These are phyloP conservation scores for Cladorrhinum sp. DNA, from an alignment of 2,329 filamentous ascomycete genomes.

Conservation along the genomic window DNA sequence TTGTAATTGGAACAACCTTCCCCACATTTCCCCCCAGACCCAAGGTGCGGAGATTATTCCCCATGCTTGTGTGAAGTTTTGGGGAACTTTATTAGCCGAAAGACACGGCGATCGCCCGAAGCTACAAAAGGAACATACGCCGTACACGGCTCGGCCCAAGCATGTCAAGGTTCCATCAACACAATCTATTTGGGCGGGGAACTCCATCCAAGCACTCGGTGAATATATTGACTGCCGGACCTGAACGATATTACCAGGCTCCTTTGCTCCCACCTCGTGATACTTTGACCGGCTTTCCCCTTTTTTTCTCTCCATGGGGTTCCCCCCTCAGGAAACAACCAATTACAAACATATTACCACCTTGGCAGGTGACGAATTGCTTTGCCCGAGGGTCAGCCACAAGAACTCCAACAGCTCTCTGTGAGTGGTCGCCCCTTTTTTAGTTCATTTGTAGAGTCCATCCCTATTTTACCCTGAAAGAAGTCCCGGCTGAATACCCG, in stretches of 20 bases:
- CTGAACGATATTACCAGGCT: background rate
- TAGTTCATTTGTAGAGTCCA: background rate
- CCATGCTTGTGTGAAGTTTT: too few species aligned
- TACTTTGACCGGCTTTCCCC: background rate
- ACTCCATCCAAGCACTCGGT: conserved; percentile 4
- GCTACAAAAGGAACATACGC: conserved; percentile 7
- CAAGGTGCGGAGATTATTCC: conserved; percentile 18
- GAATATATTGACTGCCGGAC: conserved; percentile 8
- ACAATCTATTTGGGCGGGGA: conserved; percentile 14
- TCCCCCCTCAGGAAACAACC: background rate
- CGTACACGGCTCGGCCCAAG: conserved; percentile 17
- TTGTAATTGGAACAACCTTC: background rate
- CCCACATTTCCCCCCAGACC: conserved; percentile 23
- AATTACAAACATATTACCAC: background rate
- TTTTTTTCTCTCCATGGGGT: background rate
- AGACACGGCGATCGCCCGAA: too few species aligned
- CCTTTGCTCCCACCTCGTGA: background rate
- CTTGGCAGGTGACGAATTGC: background rate
- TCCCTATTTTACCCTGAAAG: background rate
- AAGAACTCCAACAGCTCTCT: background rate
- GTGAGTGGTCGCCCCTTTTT: background rate
- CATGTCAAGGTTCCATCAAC: conserved; percentile 10
- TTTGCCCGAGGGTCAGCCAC: background rate
- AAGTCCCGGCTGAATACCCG: background rate
- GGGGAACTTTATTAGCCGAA: conserved; percentile 21